These are phyloP conservation scores for Colletotrichum brevisporum DNA, from an alignment of 2,329 filamentous ascomycete genomes.

Conservation along the genomic window DNA sequence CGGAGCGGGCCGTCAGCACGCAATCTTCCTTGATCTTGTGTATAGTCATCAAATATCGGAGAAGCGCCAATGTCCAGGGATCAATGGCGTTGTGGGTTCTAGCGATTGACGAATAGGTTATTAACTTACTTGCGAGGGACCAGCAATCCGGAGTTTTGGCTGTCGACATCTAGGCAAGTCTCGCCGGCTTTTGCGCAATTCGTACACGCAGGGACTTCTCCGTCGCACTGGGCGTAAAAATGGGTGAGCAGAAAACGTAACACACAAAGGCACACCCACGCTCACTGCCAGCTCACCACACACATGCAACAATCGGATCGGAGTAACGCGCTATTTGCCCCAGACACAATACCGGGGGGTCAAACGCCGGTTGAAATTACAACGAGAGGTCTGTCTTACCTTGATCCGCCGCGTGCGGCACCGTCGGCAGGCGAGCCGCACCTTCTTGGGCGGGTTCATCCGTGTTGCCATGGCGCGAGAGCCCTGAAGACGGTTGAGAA, in stretches of 20 bases:
- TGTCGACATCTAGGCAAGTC: conserved; percentile 54
- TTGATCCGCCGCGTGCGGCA: conserved; percentile 55
- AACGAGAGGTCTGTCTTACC: conserved; percentile 41
- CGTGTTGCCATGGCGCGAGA: conserved; percentile 16
- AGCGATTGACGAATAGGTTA: not conserved
- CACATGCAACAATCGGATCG: not conserved
- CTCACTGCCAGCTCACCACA: no score
- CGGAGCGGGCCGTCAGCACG: conserved; percentile 5
- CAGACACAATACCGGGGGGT: no score
- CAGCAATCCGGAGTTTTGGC: conserved; percentile 50
- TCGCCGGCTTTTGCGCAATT: conserved; percentile 54
- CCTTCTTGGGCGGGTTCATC: conserved; percentile 48
- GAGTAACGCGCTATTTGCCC: conserved; percentile 17
- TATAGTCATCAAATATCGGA: no score
- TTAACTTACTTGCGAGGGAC: conserved; percentile 52
- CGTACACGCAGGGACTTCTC: conserved; percentile 52
- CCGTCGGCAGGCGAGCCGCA: conserved; percentile 54
- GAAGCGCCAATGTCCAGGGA: not conserved
- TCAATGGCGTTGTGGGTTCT: no score
- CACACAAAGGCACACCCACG: not conserved
- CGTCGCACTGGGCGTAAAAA: conserved; percentile 50
- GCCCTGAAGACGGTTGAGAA: not conserved
- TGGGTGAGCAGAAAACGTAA: conserved; percentile 4
- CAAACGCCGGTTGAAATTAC: not conserved
- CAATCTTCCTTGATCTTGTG: not conserved